Evolutionary conservation across 2,329 filamentous ascomycete species (phyloP), one percentile per base, ranked within the genome.

Genomic region (Arthrobotrys musiformis): DNA sequence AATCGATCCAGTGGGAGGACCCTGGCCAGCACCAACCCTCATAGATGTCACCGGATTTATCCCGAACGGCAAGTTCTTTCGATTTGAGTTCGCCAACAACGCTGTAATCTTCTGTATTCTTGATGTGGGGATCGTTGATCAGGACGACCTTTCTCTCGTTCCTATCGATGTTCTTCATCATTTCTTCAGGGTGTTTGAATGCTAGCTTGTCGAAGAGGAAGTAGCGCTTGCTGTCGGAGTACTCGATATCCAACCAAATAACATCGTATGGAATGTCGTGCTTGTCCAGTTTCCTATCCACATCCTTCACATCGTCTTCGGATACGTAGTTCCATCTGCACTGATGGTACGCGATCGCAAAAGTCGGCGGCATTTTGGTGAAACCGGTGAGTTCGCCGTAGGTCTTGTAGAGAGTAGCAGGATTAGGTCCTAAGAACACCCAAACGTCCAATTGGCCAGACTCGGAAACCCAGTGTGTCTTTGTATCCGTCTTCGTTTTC

Each of bases 1-100:
- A 91, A 82, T 99, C 95, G 73, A 99, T 86, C 95, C 95, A 99
- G 86, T 97, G 89, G 24, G 95, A 98, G 5, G 93, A 94, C 5
- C 95, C 95, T 4, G 95, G 95, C 95, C 95, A 99, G 86, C 95
- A 99, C 94, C 94, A 97, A 64, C 95, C 95, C 82, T 99, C 95
- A 81, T 94, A 99, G 76, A 92, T 88, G 66, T 92, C 91, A 78
- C 90, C 90, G 24, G 97, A 92, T 85, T 98, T 99, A 86, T 97
- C 94, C 83, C 92, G 91, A 56, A 96, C 90, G 5, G 90, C 94
- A 15, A 97, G 86, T 8, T 91, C 91, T 82, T 97, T 93, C 69
- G 90, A 91, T 84, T 92, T 95, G 80, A 99, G 84, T 82, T 97
- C 91, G 13, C 94, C 88, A 8, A 91, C 90, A 28, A 98, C 87